These are phyloP conservation scores for Oryza australiensis DNA, from an alignment of 176 grass and related monocot genomes.

Conservation along the genomic window DNA sequence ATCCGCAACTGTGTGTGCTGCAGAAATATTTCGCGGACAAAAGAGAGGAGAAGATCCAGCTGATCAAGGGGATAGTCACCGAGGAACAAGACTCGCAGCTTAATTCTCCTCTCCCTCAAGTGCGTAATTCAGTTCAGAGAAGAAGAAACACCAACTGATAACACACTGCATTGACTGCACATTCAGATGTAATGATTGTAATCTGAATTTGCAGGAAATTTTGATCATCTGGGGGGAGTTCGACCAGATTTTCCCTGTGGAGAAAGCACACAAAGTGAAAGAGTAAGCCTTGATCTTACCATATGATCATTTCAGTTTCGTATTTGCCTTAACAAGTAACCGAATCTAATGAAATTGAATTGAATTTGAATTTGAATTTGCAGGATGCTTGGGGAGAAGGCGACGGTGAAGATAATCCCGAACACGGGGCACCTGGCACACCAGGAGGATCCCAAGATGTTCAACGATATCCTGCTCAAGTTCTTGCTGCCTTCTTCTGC, in stretches of 20 bases:
- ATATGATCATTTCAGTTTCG: not conserved
- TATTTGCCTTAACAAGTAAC: not conserved
- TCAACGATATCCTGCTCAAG: conserved; percentile 49
- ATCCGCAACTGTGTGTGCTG: not conserved
- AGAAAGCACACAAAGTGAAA: conserved; percentile 65
- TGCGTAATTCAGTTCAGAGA: conserved; percentile 4
- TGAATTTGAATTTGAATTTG: conserved; percentile 4
- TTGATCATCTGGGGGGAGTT: conserved; percentile 86
- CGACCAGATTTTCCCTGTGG: conserved; percentile 74
- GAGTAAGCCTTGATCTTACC: conserved; percentile 48
- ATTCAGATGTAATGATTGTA: not conserved
- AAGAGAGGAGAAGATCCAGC: conserved; percentile 62
- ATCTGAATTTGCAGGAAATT: conserved; percentile 48
- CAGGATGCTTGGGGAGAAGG: conserved; percentile 74
- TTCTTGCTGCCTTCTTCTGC: conserved; percentile 44
- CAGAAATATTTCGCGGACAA: conserved; percentile 64
- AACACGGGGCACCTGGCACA: conserved; percentile 74
- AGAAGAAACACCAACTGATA: no score
- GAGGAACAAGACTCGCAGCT: conserved; percentile 57
- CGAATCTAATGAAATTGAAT: not conserved
- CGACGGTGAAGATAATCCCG: conserved; percentile 58
- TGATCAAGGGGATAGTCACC: conserved; percentile 63
- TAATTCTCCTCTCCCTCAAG: conserved; percentile 64
- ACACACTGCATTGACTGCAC: not conserved
- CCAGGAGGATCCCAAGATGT: conserved; percentile 62